These are phyloP conservation scores for Eimeria sp. DNA, from an alignment of 169 alveolate genomes.

Conservation along the genomic window DNA sequence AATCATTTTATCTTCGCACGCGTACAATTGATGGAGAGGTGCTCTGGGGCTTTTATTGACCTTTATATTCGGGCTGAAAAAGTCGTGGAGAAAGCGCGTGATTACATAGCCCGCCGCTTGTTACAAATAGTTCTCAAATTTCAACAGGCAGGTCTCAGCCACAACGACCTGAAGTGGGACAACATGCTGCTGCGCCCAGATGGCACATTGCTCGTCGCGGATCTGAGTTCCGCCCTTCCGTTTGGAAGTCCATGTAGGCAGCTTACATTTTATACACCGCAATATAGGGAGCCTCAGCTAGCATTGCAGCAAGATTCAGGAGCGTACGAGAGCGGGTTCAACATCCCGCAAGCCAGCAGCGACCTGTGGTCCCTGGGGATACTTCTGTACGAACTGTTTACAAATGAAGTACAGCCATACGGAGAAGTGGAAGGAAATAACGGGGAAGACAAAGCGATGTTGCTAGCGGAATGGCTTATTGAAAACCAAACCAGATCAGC, in stretches of 20 bases:
- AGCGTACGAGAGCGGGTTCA: neutral
- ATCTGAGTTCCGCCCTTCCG: slow-evolving; percentile 9
- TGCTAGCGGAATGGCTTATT: neutral
- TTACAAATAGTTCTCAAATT: slow-evolving; percentile 5
- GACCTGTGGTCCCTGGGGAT: slow-evolving; percentile 61
- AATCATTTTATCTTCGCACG: neutral
- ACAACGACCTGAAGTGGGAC: slow-evolving; percentile 53
- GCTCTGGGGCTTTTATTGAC: neutral
- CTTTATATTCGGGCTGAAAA: neutral
- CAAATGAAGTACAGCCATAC: neutral
- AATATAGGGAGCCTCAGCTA: slow-evolving; percentile 33
- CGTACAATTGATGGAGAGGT: slow-evolving; percentile 36
- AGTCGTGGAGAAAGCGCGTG: neutral
- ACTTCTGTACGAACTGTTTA: slow-evolving; percentile 25
- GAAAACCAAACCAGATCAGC: neutral
- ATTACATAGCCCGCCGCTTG: slow-evolving; percentile 23
- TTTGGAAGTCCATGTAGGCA: neutral
- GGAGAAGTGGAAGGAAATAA: neutral
- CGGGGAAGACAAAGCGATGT: neutral
- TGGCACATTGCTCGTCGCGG: slow-evolving; percentile 11
- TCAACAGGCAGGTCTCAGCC: slow-evolving; percentile 42
- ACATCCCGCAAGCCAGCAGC: neutral
- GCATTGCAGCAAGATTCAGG: neutral
- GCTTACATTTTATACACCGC: neutral
- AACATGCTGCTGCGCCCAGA: slow-evolving; percentile 30